Evolutionary conservation across 1,139 yeast species (phyloP).

Genomic region (Saccharomycopsis phalli): DNA sequence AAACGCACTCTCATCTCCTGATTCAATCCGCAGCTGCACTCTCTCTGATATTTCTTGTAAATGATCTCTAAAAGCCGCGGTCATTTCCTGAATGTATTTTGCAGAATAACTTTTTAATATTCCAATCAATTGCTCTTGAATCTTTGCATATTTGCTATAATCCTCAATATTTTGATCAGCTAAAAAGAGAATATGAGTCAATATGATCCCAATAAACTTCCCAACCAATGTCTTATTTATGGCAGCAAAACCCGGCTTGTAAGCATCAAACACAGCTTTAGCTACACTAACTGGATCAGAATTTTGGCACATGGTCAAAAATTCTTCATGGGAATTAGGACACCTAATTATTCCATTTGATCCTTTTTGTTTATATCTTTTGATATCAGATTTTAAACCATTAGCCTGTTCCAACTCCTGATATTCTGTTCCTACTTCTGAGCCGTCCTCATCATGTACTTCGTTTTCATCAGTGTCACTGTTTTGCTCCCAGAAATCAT

Average conservation of each 20-base stretch:
- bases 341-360: constrained; percentile 30
- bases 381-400: constrained; percentile 22
- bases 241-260: constrained; percentile 69
- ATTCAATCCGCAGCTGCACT: constrained; percentile 26
- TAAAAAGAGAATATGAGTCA: constrained; percentile 52
- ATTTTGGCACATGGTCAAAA: constrained; percentile 31
- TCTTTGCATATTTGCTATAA: constrained; percentile 23
- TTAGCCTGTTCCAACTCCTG: constrained; percentile 25
- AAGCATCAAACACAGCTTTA: constrained; percentile 46
- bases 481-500: constrained; percentile 38
- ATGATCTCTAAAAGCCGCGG: constrained; percentile 44
- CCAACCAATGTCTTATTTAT: constrained; percentile 78
- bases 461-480: constrained; percentile 31
- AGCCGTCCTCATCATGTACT: constrained; percentile 25
- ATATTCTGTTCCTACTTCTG: constrained; percentile 21
- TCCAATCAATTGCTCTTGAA: constrained; percentile 39
- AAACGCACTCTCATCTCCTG: constrained; percentile 22
- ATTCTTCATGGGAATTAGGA: constrained; percentile 51
- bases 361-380: constrained; percentile 7
- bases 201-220: constrained; percentile 51
- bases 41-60: constrained; percentile 42
- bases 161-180: constrained; percentile 32
- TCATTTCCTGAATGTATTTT: constrained; percentile 54
- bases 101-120: constrained; percentile 55
- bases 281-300: constrained; percentile 41